phyloP scores from a whole-genome alignment of 2,329 filamentous ascomycete genomes.

The Diplodia scrobiculata region DNA sequence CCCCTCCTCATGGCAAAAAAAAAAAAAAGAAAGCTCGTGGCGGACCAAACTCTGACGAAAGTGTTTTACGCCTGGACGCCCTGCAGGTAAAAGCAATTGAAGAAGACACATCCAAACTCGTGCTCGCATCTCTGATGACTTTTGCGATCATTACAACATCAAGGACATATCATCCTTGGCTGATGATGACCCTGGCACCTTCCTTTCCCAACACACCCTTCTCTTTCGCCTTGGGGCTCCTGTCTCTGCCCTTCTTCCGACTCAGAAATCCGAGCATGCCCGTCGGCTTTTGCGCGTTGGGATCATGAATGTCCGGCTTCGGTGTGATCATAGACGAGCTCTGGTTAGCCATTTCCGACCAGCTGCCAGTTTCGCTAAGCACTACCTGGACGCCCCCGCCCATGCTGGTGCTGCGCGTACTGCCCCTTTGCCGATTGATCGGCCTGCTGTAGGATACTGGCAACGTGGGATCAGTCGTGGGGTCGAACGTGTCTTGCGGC shows the following conservation, averaged over 20 bases:
- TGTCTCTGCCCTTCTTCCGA: constrained; percentile 83
- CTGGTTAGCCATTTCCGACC: constrained; percentile 86
- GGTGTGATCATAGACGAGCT: constrained; percentile 70
- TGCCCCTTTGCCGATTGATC: constrained; percentile 57
- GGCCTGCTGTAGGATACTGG: constrained; percentile 43
- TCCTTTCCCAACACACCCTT: constrained; percentile 92
- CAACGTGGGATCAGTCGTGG: constrained; percentile 35
- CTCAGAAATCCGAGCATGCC: constrained; percentile 90
- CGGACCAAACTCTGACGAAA: constrained; percentile 23
- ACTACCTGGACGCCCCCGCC: constrained; percentile 88
- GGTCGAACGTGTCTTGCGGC: constrained; percentile 30
- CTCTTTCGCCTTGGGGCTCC: constrained; percentile 93
- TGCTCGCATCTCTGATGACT: constrained; percentile 21
- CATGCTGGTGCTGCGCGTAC: constrained; percentile 72
- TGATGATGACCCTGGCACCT: constrained; percentile 68
- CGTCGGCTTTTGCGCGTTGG: constrained; percentile 56
- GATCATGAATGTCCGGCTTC: constrained; percentile 47
- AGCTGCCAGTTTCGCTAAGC: constrained; percentile 83
- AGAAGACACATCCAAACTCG: constrained; percentile 27
- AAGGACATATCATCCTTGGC: constrained; percentile 41
- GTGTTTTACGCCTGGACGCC: constrained; percentile 26
- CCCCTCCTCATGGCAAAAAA: constrained; percentile 11
- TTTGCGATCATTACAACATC: constrained; percentile 18
- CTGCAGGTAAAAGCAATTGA: constrained; percentile 25
- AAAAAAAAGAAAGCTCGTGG: constrained; percentile 4